Base-by-base conservation (phyloP, 371 early-diverging fungal genomes). In the Circinella umbellata region DNA sequence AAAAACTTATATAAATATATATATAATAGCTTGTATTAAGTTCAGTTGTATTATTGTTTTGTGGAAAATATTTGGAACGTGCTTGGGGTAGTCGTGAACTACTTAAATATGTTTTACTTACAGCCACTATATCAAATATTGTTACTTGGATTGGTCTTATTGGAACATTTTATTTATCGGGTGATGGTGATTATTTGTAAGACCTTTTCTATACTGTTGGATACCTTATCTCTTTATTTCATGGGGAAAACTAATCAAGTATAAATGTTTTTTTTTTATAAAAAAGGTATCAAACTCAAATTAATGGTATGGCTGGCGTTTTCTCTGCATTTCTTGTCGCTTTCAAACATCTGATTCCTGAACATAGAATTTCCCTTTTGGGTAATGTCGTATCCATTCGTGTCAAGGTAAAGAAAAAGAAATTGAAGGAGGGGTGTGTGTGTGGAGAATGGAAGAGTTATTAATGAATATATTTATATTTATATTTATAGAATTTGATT, bases 21-120 rank as follows among this genome's bases (percentile, higher is more conserved):
- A 18, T 55, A 20, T 11, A n/a, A n/a, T n/a, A 90, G 90, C 81
- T 88, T 36, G 53, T 79, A 27, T 73, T 76, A 51, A 87, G 85
- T 69, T 65, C 80, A 4, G 70, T 81, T 0, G 72, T 86, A 4
- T 68, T 91, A 9, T 68, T 89, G 34, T 78, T 88, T 13, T 81
- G 86, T 74, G 93, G 92, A 57, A 90, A 88, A 72, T 93, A 92
- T 69, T 83, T 95, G 73, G 95, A 93, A 76, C 84, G 88, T 13
- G 86, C 83, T 60, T 95, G 93, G 93, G 92, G 93, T 10, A 82
- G 88, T 20, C 86, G 80, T 62, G 93, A 92, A 67, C 75, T 91
- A 38, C 62, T 91, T n/a, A 93, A 88, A 68, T 91, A 86, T 72
- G 73, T 90, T 27, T 38, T 77, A 4, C 70, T 93, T 13, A 80